Evolutionary conservation across 148 eudicot genomes (phyloP), one percentile per base, ranked within the genome.

Genomic region (Heliosperma pusillum): DNA sequence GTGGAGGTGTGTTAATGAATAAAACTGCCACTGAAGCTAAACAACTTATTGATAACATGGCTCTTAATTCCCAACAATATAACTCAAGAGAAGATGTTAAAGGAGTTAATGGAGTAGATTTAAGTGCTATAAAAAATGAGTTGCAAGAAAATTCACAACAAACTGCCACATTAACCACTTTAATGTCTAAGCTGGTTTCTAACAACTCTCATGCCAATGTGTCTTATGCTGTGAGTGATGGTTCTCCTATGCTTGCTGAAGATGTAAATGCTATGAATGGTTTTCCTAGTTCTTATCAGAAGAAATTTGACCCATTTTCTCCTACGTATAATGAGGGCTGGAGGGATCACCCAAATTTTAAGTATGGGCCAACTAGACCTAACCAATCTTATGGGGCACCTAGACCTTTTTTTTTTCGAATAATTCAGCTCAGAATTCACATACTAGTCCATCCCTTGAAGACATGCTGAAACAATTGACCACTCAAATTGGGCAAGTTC

Each of bases 91-190:
- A 72, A 6, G 65, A 56, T 30, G 50, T 58, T 30, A 72, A 15
- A 15, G 45, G 75, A 0, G 65, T 72, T 15, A 33, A 58, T 72
- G 53, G 61, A 8, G 21, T 72, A 9, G 65, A 56, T 12, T 56
- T 72, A 11, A 73, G 56, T 73, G 55, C 15, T 60, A 42, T 60
- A 20, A 16, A 10, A 20, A 13, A 36, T 42, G 47, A 60, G 22
- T 4, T 73, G 21, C 66, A 36, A 5, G 66, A 73, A 73, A 73
- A 73, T 22, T 42, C 76, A 2, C 67, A 59, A 73, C 76, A 73
- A 15, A 73, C 59, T 73, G 66, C 76, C 21, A 73, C 30, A 12
- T 60, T 73, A 52, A 73, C 67, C 21, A 60, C 76, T 42, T 36
- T 73, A 12, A 42, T 73, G 53, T 73, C 76, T 60, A 72, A 72